Base-by-base conservation (phyloP, 768 basidiomycete genomes). In the Russula sp. region DNA sequence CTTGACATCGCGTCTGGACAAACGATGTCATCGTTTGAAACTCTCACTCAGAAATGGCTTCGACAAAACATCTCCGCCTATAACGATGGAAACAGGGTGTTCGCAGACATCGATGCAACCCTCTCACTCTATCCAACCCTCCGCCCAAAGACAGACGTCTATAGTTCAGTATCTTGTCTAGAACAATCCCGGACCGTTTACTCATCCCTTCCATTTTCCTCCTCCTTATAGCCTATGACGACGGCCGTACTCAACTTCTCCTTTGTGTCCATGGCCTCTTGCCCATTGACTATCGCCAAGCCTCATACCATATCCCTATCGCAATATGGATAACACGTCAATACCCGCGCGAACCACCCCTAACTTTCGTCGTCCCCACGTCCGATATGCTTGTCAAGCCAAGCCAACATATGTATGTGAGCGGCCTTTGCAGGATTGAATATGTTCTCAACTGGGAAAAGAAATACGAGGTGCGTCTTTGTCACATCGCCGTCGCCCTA, bases 221-320 rank as follows among this genome's bases (percentile, higher is more conserved):
- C n/a, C n/a, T n/a, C n/a, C n/a, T n/a, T n/a, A n/a, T 72, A 97
- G 93, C 90, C 0, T 94, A 91, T 77, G 94, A 99, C 75, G 93
- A 97, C 68, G 97, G 97, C 53, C 86, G 96, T 42, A 88, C 92
- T 0, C 93, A 95, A 71, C 81, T 98, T 20, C 83, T 99, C 30
- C 86, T 98, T 62, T 94, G 92, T 68, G 70, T 96, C 3, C 91
- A 97, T 72, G 97, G 97, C 11, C 83, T 98, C 5, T 79, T 99
- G 1, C 94, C 94, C 5, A 97, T 99, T 69, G 75, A 82, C 0
- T 96, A 85, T 77, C 82, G 89, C 55, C 76, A 79, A 1, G 77
- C 84, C 0, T 80, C 88, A 2, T 99, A 99, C 80, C 93, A 99
- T 75, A 98, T 98, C 70, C 97, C 97, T 4, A 76, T 99, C 70